Conservation (phyloP, 2,329 filamentous ascomycete species). For the Nemania sp. region DNA sequence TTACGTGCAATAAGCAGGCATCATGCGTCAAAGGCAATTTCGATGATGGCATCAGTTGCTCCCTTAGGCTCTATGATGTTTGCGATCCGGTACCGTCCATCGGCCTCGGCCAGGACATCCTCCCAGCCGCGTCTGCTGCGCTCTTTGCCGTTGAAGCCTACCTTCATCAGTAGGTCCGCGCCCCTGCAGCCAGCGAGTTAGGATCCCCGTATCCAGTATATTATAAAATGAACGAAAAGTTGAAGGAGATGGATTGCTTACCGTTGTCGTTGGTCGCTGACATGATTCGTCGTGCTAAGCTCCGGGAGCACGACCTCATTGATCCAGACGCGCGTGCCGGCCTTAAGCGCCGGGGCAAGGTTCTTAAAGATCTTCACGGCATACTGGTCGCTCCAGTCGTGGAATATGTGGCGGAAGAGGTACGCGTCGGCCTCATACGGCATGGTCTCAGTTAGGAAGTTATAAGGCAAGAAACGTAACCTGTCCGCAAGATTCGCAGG, state of each 20-base stretch:
- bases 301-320: constrained; percentile 44
- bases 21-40: constrained; percentile 37
- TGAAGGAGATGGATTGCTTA: neutral
- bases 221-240: neutral
- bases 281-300: constrained; percentile 31
- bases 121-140: constrained; percentile 38
- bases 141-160: constrained; percentile 42
- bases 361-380: constrained; percentile 48
- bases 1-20: neutral
- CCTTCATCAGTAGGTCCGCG: constrained; percentile 42
- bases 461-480: constrained; percentile 42
- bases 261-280: constrained; percentile 33
- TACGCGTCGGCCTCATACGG: constrained; percentile 42
- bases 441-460: constrained; percentile 44
- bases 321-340: constrained; percentile 44
- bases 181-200: constrained; percentile 40
- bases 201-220: neutral
- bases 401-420: constrained; percentile 51
- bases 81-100: constrained; percentile 36
- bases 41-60: constrained; percentile 37
- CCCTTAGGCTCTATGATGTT: constrained; percentile 37
- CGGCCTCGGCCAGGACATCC: constrained; percentile 38
- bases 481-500: constrained; percentile 42
- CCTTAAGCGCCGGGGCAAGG: constrained; percentile 49
- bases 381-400: constrained; percentile 53